A percentile compares a stretch with the other conserved stretches of the same genome.
phyloP scores from a whole-genome alignment of 305 asterid genomes.

The Fraxinus paxiana region DNA sequence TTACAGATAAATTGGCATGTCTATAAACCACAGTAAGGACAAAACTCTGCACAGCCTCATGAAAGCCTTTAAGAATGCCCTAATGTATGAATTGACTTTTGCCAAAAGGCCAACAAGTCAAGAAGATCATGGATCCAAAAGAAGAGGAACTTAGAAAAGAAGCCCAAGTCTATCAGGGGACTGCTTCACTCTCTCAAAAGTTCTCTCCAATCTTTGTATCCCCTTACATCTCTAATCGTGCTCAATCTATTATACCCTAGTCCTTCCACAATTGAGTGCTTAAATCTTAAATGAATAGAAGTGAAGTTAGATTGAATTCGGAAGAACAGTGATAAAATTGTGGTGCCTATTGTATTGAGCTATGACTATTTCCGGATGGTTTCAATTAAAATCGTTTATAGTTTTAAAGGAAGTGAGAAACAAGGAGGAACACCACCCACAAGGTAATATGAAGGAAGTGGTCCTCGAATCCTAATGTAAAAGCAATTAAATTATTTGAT shows the following conservation, averaged over 20 bases:
- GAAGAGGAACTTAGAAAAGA: neutral
- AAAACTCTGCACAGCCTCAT: neutral
- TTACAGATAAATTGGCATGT: slow-evolving; percentile 6
- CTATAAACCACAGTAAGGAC: slow-evolving; percentile 8
- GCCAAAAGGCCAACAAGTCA: neutral
- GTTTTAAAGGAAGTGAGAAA: neutral
- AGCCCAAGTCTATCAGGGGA: neutral
- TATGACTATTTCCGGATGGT: neutral
- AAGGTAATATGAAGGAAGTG: neutral
- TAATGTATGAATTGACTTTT: neutral
- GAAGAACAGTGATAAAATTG: neutral
- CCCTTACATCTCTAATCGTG: neutral
- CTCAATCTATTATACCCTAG: neutral
- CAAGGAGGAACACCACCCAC: neutral
- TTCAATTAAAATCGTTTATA: neutral
- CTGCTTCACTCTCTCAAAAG: neutral
- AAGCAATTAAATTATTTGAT: neutral
- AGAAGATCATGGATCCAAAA: neutral
- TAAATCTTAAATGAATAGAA: neutral
- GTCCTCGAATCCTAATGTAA: neutral
- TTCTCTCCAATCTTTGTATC: neutral
- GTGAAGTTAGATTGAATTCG: neutral
- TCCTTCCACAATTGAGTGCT: neutral
- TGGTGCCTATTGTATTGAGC: neutral
- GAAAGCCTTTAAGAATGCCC: neutral